Base-by-base conservation (phyloP, 371 early-diverging fungal species). In the Capillidium rhysosporum region DNA sequence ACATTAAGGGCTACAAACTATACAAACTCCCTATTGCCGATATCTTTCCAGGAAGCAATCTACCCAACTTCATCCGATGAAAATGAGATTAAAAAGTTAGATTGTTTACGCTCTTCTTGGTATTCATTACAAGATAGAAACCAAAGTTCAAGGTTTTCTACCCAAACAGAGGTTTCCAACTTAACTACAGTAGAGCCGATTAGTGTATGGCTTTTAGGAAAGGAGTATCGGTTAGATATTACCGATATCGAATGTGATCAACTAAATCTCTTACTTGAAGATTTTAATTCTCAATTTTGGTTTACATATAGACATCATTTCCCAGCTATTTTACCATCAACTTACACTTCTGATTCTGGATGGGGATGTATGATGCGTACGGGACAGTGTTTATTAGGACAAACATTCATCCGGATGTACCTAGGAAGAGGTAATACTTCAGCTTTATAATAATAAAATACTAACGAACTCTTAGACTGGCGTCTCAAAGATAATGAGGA, bases 331-430 rank as follows among this genome's bases (percentile, higher is more conserved):
- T 67, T 76, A 49, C 77, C 84, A n/a, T 76, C 84, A 21, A 68
- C 66, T 28, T 87, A 78, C 59, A 89, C 85, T 24, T 77, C 84
- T 1, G 96, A 88, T 55, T 76, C 80, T 39, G 93, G 92, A 1
- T 92, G 92, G 92, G 97, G 97, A 0, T 97, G 97, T 66, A 97
- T 97, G 97, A 66, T 97, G 40, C 66, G 97, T 26, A 86, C 87
- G 34, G 94, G 92, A 0, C 97, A 97, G 62, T 87, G 86, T 64
- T 64, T 97, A 49, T 67, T 97, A 47, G 88, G 88, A 0, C 86
- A 88, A 58, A 79, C 91, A 0, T 65, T 92, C 9, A 61, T 86
- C 51, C 60, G 82, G 9, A 82, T 80, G 49, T 63, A 69, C 30
- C 64, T 87, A 59, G 81, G 82, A 3, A 65, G 80, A 70, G 77